Percentiles rank a stretch among this genome's conserved stretches.
Conservation (phyloP, 1,284 basidiomycete genomes). For the Ganoderma lingzhi region DNA sequence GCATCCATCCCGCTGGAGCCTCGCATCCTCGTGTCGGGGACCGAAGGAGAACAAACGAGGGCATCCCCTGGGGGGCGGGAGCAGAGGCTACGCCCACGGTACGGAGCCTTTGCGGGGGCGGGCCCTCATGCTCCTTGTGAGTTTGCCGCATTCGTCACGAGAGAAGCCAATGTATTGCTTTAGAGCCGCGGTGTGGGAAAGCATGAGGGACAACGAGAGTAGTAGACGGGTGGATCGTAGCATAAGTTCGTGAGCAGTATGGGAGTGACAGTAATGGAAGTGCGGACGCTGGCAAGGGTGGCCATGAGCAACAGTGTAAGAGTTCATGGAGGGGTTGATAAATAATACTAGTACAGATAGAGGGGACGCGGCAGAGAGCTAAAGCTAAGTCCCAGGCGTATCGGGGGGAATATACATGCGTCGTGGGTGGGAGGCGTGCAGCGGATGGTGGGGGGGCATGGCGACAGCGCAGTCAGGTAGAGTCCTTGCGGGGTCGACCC, state of each 20-base stretch:
- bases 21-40: slow-evolving; percentile 10
- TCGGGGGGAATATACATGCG: slow-evolving; percentile 3
- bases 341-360: slow-evolving; percentile 29
- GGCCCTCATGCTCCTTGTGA: slow-evolving; percentile 21
- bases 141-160: slow-evolving; percentile 20
- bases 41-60: slow-evolving; percentile 8
- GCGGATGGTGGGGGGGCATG: background rate
- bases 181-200: slow-evolving; percentile 28
- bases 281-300: slow-evolving; percentile 11
- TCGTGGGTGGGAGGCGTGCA: background rate
- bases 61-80: slow-evolving; percentile 18
- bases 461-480: slow-evolving; percentile 30
- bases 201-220: slow-evolving; percentile 24
- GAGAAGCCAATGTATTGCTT: slow-evolving; percentile 22
- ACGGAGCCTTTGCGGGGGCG: slow-evolving; percentile 28
- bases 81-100: slow-evolving; percentile 29
- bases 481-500: slow-evolving; percentile 73
- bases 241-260: slow-evolving; percentile 28
- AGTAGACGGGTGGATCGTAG: slow-evolving; percentile 23
- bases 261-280: slow-evolving; percentile 9
- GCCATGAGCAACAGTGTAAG: slow-evolving; percentile 28
- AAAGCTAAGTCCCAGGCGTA: background rate
- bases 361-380: background rate
- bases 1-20: background rate
- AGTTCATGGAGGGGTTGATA: slow-evolving; percentile 27